phyloP scores from a whole-genome alignment of 805 yeast genomes.

The Suhomyces kilbournensis region DNA sequence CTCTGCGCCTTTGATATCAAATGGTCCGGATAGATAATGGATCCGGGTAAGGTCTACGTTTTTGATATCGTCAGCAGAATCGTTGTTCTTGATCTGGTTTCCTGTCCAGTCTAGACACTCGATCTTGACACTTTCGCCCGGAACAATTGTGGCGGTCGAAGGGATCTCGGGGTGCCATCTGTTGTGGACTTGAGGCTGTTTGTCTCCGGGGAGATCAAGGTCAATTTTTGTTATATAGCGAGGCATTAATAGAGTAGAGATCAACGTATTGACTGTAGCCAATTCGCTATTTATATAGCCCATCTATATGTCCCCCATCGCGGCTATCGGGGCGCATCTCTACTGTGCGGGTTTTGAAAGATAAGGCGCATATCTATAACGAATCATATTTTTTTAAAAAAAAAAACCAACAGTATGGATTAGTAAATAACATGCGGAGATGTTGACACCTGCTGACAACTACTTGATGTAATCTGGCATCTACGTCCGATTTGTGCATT shows the following conservation, averaged over 20 bases:
- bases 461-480: no score
- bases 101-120: constrained; percentile 58
- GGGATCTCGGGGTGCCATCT: constrained; percentile 57
- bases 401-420: no score
- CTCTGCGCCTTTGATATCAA: constrained; percentile 42
- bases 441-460: no score
- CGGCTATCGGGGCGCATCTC: no score
- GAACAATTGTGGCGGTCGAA: constrained; percentile 34
- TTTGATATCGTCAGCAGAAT: constrained; percentile 47
- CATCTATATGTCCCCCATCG: not conserved
- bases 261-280: no score
- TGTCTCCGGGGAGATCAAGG: constrained; percentile 43
- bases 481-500: no score
- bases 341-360: no score
- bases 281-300: not conserved
- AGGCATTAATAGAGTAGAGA: not conserved
- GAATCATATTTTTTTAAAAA: no score
- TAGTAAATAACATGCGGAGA: no score
- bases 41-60: constrained; percentile 44
- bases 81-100: constrained; percentile 46
- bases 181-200: constrained; percentile 47
- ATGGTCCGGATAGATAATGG: constrained; percentile 51
- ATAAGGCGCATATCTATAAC: no score
- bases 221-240: constrained; percentile 33
- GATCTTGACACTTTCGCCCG: constrained; percentile 43